Percentiles rank a stretch among this genome's conserved stretches.
These are phyloP conservation scores for Rhododendron vialii DNA, from an alignment of 148 eudicot species.

Conservation along the genomic window DNA sequence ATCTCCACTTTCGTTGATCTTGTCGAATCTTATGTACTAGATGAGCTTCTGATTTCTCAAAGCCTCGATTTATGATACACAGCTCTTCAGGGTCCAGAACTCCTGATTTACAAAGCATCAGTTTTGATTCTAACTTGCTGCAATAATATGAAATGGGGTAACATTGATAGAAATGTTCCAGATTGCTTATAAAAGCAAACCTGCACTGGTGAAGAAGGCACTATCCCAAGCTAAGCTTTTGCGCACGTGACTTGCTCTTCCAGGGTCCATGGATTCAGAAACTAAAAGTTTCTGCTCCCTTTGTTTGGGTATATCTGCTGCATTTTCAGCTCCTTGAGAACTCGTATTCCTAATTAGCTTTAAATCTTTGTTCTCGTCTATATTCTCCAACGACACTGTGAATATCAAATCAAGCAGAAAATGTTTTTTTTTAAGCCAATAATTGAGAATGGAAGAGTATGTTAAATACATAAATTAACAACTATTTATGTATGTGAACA, in stretches of 20 bases:
- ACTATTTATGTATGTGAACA: too few species aligned
- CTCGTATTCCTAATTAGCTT: constrained; percentile 8
- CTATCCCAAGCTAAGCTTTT: constrained; percentile 69
- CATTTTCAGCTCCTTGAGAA: not conserved
- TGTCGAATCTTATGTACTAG: constrained; percentile 11
- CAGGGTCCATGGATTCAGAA: constrained; percentile 4
- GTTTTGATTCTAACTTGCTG: not conserved
- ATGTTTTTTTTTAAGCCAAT: not conserved
- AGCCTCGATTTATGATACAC: constrained; percentile 41
- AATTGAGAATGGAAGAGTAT: not conserved
- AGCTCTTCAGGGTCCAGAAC: constrained; percentile 62
- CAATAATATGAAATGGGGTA: not conserved
- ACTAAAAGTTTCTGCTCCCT: constrained; percentile 1
- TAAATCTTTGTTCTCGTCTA: constrained; percentile 15
- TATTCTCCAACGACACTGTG: constrained; percentile 31
- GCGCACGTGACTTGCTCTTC: constrained; percentile 28
- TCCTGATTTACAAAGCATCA: constrained; percentile 23
- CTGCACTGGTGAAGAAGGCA: constrained; percentile 58
- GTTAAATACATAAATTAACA: too few species aligned
- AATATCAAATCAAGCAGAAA: not conserved
- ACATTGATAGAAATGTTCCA: not conserved
- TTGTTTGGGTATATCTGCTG: constrained; percentile 4
- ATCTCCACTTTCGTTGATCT: constrained; percentile 15
- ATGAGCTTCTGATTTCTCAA: constrained; percentile 25
- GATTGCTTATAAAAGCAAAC: constrained; percentile 16